Conservation (phyloP, 805 yeast genomes). For the Aciculoconidium aculeatum region DNA sequence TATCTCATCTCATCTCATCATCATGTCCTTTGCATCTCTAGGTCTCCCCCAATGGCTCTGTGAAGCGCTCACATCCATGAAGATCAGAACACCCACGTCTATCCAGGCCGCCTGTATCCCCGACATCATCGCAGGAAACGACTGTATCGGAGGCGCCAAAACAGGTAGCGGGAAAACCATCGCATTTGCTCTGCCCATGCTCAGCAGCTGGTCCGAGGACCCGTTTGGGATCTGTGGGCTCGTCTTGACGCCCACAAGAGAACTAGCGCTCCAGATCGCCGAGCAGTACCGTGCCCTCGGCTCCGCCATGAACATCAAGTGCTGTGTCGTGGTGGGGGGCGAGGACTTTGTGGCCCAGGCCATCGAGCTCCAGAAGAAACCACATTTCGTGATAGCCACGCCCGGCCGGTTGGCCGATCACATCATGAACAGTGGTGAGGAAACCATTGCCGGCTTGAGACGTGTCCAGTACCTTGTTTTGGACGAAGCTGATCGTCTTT, state of each 20-base stretch:
- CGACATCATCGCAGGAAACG: constrained; percentile 71
- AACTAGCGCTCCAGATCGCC: constrained; percentile 92
- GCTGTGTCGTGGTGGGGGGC: constrained; percentile 90
- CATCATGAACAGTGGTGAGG: constrained; percentile 81
- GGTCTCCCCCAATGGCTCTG: constrained; percentile 85
- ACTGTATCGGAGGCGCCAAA: constrained; percentile 97
- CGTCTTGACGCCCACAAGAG: constrained; percentile 87
- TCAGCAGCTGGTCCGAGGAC: constrained; percentile 90
- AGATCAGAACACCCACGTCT: constrained; percentile 74
- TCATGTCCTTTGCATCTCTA: constrained; percentile 47
- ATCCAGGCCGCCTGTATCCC: constrained; percentile 91
- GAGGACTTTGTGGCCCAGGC: constrained; percentile 90
- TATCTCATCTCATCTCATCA: too few relatives aligned
- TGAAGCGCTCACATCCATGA: constrained; percentile 78
- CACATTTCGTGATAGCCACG: constrained; percentile 94
- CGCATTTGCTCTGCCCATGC: constrained; percentile 97
- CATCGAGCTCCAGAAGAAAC: constrained; percentile 69
- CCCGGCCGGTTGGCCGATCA: constrained; percentile 97
- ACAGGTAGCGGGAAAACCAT: constrained; percentile 98
- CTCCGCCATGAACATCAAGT: constrained; percentile 76
- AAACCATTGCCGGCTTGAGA: constrained; percentile 71
- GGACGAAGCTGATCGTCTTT: constrained; percentile 93
- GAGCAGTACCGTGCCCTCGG: constrained; percentile 95
- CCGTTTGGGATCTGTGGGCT: constrained; percentile 91
- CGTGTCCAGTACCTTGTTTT: constrained; percentile 77